Conservation (phyloP, 73 alveolate genomes). For the Paramecium tetraurelia region DNA sequence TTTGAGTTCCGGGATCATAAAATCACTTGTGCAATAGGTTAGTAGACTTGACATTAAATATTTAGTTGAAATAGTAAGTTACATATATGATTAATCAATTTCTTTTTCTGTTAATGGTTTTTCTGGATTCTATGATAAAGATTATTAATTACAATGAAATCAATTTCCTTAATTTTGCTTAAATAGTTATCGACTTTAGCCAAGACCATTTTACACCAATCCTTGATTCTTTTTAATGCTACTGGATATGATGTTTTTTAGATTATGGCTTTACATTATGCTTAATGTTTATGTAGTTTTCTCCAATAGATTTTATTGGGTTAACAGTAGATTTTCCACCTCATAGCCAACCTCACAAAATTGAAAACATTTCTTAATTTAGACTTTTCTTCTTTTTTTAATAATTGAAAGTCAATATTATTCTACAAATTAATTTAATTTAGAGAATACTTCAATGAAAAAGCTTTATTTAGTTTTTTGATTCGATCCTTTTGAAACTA, state of each 20-base stretch:
- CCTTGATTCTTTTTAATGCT: background rate
- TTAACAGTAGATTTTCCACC: constrained; percentile 38
- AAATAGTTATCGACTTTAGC: constrained; percentile 30
- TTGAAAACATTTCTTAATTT: background rate
- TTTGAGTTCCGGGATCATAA: constrained; percentile 29
- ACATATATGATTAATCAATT: constrained; percentile 7
- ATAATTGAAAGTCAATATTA: background rate
- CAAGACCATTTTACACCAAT: constrained; percentile 28
- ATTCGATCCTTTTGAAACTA: background rate
- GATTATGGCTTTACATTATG: background rate
- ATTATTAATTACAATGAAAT: background rate
- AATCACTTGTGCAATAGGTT: constrained; percentile 22
- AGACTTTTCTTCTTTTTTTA: background rate
- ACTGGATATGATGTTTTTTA: background rate
- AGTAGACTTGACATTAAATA: background rate
- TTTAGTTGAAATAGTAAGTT: constrained; percentile 16
- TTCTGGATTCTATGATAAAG: background rate
- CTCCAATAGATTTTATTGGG: constrained; percentile 16
- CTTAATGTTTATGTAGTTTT: background rate
- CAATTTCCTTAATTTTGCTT: constrained; percentile 2
- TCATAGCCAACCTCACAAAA: background rate
- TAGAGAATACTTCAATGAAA: background rate
- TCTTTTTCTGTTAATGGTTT: background rate
- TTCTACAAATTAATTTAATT: background rate
- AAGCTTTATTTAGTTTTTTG: background rate